These are phyloP conservation scores for Pinus tabuliformis DNA, from an alignment of 75 land plant genomes.

Conservation along the genomic window DNA sequence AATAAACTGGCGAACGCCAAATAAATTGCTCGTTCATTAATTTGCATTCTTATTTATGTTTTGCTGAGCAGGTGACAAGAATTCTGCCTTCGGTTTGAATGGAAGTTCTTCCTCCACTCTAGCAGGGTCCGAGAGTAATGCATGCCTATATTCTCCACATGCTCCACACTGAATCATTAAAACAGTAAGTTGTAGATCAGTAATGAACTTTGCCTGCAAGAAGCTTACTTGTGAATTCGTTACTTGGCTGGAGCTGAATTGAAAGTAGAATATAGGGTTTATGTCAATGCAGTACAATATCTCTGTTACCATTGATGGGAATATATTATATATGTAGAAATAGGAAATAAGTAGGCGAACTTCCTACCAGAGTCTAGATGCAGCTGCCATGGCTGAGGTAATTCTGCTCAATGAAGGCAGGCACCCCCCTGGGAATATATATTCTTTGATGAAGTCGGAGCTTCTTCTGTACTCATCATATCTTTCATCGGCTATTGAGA, in stretches of 20 bases:
- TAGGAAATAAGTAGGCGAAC: background rate
- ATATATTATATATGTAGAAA: background rate
- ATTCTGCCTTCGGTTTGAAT: slow-evolving; percentile 52
- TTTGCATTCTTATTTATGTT: background rate
- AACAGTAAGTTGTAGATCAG: background rate
- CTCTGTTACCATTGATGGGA: background rate
- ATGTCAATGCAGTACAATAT: background rate
- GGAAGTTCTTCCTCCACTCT: slow-evolving; percentile 73
- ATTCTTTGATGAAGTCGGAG: slow-evolving; percentile 54
- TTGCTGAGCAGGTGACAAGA: background rate
- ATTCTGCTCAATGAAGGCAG: slow-evolving; percentile 34
- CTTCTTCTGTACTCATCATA: slow-evolving; percentile 46
- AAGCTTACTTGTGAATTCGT: background rate
- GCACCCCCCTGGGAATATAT: slow-evolving; percentile 61
- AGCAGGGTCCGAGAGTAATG: slow-evolving; percentile 85
- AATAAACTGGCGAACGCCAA: background rate
- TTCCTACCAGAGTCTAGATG: slow-evolving; percentile 40
- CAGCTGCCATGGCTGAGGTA: slow-evolving; percentile 35
- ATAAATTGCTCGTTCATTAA: background rate
- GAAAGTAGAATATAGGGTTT: background rate
- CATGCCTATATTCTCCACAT: slow-evolving; percentile 88
- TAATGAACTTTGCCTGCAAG: background rate
- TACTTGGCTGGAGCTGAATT: background rate
- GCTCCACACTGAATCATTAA: slow-evolving; percentile 72
- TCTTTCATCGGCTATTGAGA: slow-evolving; percentile 44